phyloP scores from a whole-genome alignment of 129 eudicot genomes.

The Centaurea solstitialis region DNA sequence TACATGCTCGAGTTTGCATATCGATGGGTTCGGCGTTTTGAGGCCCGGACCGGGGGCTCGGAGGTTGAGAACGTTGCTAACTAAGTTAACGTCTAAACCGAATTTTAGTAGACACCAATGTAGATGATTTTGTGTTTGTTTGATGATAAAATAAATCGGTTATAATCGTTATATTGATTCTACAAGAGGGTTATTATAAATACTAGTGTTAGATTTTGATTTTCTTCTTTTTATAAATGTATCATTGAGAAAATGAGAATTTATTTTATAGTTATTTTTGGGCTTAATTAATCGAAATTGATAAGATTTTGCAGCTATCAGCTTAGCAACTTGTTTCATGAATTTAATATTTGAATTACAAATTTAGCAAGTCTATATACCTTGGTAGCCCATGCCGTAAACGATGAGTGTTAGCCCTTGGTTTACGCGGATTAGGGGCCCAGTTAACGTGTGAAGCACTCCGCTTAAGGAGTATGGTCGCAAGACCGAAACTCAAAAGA shows the following conservation, averaged over 20 bases:
- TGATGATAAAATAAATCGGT: slow-evolving; percentile 9
- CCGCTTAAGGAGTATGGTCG: no score
- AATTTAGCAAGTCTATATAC: no score
- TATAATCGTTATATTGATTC: slow-evolving; percentile 6
- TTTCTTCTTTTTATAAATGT: no score
- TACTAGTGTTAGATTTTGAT: no score
- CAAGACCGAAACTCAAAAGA: no score
- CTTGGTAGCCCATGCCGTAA: no score
- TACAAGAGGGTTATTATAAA: background rate
- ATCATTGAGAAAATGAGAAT: no score
- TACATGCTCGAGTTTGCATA: slow-evolving; percentile 39
- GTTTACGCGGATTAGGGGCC: background rate
- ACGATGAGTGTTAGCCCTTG: background rate
- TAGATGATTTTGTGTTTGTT: slow-evolving; percentile 38
- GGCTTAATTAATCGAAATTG: no score
- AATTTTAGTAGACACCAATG: slow-evolving; percentile 51
- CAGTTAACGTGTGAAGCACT: background rate
- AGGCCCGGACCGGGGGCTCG: slow-evolving; percentile 77
- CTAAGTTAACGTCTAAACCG: slow-evolving; percentile 52
- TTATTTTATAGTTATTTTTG: no score
- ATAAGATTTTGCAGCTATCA: no score
- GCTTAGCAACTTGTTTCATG: no score
- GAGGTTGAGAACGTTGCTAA: slow-evolving; percentile 57
- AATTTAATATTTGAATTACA: no score
- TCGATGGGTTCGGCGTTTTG: slow-evolving; percentile 67